A percentile compares a stretch with the other conserved stretches of the same genome.
These are phyloP conservation scores for Mariannaea sp. DNA, from an alignment of 2,329 filamentous ascomycete genomes.

Conservation along the genomic window DNA sequence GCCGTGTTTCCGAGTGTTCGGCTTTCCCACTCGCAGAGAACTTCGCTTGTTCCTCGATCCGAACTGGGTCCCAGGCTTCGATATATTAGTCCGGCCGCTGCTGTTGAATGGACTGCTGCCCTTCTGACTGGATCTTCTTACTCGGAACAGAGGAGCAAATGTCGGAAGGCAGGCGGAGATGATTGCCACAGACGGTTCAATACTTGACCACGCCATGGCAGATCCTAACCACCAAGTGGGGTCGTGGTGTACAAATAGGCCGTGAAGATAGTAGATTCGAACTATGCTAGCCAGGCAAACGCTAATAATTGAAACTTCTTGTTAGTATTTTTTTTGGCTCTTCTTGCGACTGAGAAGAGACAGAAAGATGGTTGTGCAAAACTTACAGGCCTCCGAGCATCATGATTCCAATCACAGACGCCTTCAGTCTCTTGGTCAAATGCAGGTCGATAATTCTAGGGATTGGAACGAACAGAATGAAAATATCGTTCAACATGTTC, in stretches of 20 bases:
- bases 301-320: not conserved
- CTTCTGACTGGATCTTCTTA: not conserved
- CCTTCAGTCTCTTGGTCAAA: constrained; percentile 13
- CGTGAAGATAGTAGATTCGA: constrained; percentile 20
- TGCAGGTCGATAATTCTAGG: constrained; percentile 18
- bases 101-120: constrained; percentile 1
- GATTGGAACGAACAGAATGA: constrained; percentile 21
- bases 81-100: not conserved
- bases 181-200: constrained; percentile 22
- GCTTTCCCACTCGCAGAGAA: not conserved
- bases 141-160: constrained; percentile 20
- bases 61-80: not conserved
- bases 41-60: not conserved
- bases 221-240: constrained; percentile 20
- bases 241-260: constrained; percentile 11
- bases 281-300: constrained; percentile 22
- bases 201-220: constrained; percentile 19
- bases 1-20: not conserved
- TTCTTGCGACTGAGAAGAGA: no score
- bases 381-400: constrained; percentile 24
- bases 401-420: constrained; percentile 19
- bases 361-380: no score
- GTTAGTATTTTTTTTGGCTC: no score
- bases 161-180: constrained; percentile 25
- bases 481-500: constrained; percentile 20